Base-by-base conservation (phyloP, 2,329 filamentous ascomycete species). In the Fusarium aywerte region DNA sequence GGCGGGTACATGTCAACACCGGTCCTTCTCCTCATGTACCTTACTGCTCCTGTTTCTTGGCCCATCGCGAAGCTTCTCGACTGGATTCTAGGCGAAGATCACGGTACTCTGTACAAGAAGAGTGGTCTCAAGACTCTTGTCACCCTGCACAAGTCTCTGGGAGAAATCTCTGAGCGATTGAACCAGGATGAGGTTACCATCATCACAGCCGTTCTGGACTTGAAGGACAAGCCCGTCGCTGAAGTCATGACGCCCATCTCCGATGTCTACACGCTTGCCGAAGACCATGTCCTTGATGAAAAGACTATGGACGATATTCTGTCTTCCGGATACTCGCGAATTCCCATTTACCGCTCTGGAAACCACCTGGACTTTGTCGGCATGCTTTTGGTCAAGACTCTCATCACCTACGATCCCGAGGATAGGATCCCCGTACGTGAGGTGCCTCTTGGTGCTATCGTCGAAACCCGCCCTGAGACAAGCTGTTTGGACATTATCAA, bases 171-270 rank as follows among this genome's bases (percentile, higher is more conserved):
- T 36, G 93, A 99, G 75, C 90, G 96, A 58, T 83, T 99, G 53
- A 98, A 97, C 78, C 91, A 97, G 71, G 96, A 99, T 75, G 96
- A 99, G 79, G 96, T 99, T 69, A 98, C 96, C 62, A 99, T 99
- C 77, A 99, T 99, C 79, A 97, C 92, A 69, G 95, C 96, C 35
- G 96, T 98, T 15, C 82, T 99, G 58, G 96, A 99, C 76, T 84
- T 99, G 69, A 99, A 98, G 81, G 94, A 96, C 70, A 99, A 99
- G 81, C 85, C 95, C 1, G 94, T 99, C 8, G 93, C 92, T 42
- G 91, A 89, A 75, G 97, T 99, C 76, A 99, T 99, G 96, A 99
- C 96, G 1, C 96, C 96, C 1, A 98, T 99, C 92, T 89, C 92
- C 43, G 94, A 99, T 76, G 96, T 98, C 47, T 99, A 97, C 76